phyloP scores from a whole-genome alignment of 2,329 filamentous ascomycete genomes.

The Orbilia javanica region DNA sequence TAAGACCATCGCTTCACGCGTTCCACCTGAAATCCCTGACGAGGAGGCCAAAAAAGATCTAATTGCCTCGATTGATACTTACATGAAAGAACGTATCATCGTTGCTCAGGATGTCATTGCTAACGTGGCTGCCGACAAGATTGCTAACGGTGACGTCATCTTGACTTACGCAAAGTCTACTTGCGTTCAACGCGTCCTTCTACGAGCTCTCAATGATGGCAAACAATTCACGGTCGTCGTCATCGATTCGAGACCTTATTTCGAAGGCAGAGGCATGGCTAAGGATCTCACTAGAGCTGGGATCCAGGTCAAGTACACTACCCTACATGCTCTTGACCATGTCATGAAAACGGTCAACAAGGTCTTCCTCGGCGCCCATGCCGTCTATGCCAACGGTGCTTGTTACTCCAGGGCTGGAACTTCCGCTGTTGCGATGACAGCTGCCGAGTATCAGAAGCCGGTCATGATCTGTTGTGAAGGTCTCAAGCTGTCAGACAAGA shows the following conservation, averaged over 20 bases:
- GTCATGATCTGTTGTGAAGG: constrained; percentile 93
- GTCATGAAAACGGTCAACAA: constrained; percentile 78
- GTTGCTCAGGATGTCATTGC: constrained; percentile 89
- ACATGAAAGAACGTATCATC: constrained; percentile 89
- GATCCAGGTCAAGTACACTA: constrained; percentile 82
- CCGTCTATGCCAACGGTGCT: constrained; percentile 94
- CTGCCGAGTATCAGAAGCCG: constrained; percentile 79
- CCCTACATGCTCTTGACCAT: constrained; percentile 81
- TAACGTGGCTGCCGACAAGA: constrained; percentile 78
- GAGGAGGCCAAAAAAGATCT: constrained; percentile 83
- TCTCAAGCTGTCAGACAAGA: constrained; percentile 92
- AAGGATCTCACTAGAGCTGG: constrained; percentile 77
- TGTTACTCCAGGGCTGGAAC: constrained; percentile 91
- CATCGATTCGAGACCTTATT: constrained; percentile 80
- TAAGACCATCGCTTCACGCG: constrained; percentile 89
- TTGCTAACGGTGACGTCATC: constrained; percentile 82
- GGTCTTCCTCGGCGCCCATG: constrained; percentile 87
- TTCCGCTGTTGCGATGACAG: constrained; percentile 85
- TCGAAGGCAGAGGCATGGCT: constrained; percentile 79
- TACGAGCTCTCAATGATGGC: constrained; percentile 77
- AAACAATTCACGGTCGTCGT: constrained; percentile 86
- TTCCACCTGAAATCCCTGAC: constrained; percentile 88
- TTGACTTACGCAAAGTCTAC: constrained; percentile 88
- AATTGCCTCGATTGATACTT: constrained; percentile 84
- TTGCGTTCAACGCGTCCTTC: constrained; percentile 84